A percentile compares a stretch with the other conserved stretches of the same genome.
phyloP scores from a whole-genome alignment of 805 yeast species.

The Yarrowia osloensis region DNA sequence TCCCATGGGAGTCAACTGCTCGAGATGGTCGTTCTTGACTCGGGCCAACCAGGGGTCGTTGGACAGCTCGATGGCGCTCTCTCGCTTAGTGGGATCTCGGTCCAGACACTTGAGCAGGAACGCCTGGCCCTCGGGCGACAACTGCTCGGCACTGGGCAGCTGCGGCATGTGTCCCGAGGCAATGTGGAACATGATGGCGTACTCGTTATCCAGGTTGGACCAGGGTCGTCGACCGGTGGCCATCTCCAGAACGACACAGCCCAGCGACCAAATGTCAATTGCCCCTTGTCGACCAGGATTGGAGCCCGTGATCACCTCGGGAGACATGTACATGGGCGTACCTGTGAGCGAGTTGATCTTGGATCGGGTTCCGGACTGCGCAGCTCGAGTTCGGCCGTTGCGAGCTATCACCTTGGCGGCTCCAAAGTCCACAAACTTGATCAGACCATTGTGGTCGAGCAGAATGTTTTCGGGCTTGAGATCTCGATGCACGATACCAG shows the following conservation, averaged over 20 bases:
- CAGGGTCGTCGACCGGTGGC: slow-evolving; percentile 95
- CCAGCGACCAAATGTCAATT: slow-evolving; percentile 92
- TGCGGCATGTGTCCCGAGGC: slow-evolving; percentile 93
- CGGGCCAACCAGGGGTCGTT: slow-evolving; percentile 80
- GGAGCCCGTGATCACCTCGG: slow-evolving; percentile 87
- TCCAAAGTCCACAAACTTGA: slow-evolving; percentile 96
- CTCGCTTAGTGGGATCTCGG: slow-evolving; percentile 77
- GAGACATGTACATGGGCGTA: slow-evolving; percentile 99
- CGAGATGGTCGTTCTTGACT: slow-evolving; percentile 30
- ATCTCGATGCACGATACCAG: slow-evolving; percentile 95
- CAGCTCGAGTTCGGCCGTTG: slow-evolving; percentile 39
- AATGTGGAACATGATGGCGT: slow-evolving; percentile 98
- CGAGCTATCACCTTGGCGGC: slow-evolving; percentile 81
- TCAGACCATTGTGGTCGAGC: slow-evolving; percentile 86
- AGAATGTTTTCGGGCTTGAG: slow-evolving; percentile 93
- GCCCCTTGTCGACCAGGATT: slow-evolving; percentile 62
- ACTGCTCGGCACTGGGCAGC: slow-evolving; percentile 75
- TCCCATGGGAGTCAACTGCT: slow-evolving; percentile 25
- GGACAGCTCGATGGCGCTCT: slow-evolving; percentile 74
- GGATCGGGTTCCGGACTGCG: slow-evolving; percentile 37
- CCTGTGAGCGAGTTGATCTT: slow-evolving; percentile 67
- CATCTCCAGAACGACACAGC: slow-evolving; percentile 96
- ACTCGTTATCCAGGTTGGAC: slow-evolving; percentile 94
- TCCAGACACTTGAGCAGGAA: slow-evolving; percentile 77
- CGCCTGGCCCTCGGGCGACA: slow-evolving; percentile 68